A percentile compares a stretch with the other conserved stretches of the same genome.
Conservation (phyloP, 441 rosid species). For the California macrophylla region DNA sequence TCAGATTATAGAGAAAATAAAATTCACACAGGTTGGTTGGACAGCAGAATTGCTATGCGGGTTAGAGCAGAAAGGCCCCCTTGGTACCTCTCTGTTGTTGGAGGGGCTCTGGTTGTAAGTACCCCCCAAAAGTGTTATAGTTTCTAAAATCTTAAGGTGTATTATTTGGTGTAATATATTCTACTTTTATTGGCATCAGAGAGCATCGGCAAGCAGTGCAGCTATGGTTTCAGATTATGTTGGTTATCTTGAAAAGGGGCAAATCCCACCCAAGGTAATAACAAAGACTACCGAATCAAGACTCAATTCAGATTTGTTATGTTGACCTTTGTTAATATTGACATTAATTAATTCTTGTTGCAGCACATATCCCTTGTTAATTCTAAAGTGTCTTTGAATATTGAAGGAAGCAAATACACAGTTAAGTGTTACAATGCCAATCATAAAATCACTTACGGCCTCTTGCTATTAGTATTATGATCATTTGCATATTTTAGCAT, state of each 20-base stretch:
- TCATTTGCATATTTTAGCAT: neutral
- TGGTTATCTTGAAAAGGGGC: slow-evolving; percentile 98
- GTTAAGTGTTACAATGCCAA: slow-evolving; percentile 33
- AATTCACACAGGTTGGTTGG: slow-evolving; percentile 99
- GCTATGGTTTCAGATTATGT: slow-evolving; percentile 94
- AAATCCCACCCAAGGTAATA: slow-evolving; percentile 96
- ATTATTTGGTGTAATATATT: neutral
- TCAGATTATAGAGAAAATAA: slow-evolving; percentile 90
- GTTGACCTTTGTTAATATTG: slow-evolving; percentile 17
- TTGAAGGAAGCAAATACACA: slow-evolving; percentile 98
- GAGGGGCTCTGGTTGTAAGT: slow-evolving; percentile 96
- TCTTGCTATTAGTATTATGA: neutral
- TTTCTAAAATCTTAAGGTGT: neutral
- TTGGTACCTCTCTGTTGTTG: slow-evolving; percentile 99
- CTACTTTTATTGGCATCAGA: slow-evolving; percentile 40
- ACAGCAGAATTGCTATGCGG: slow-evolving; percentile 98
- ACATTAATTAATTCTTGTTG: slow-evolving; percentile 22
- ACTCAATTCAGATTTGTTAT: neutral
- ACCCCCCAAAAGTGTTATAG: slow-evolving; percentile 3
- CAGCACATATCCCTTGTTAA: slow-evolving; percentile 96
- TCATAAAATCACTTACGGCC: slow-evolving; percentile 10
- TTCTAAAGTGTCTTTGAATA: slow-evolving; percentile 94
- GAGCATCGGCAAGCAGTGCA: slow-evolving; percentile 93
- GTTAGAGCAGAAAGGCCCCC: slow-evolving; percentile 99
- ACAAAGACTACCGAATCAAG: slow-evolving; percentile 2